Evolutionary conservation across 805 yeast species (phyloP).

Genomic region (Suhomyces prunicola): DNA sequence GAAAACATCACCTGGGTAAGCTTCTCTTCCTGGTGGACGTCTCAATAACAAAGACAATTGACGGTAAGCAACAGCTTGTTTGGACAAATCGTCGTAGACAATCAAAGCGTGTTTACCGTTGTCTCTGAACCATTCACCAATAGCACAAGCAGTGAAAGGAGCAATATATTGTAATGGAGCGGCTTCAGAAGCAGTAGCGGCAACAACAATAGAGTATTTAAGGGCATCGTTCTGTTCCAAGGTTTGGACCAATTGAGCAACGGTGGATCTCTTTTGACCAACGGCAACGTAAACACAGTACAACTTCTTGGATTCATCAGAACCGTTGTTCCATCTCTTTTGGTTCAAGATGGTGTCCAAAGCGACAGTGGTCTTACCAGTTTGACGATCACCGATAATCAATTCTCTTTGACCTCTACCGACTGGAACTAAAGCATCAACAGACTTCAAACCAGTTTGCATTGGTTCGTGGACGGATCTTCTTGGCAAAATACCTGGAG

Average conservation of each 20-base stretch:
- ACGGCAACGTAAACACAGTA: slow-evolving; percentile 99
- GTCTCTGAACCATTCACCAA: slow-evolving; percentile 99
- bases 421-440: slow-evolving; percentile 97
- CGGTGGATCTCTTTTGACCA: slow-evolving; percentile 99
- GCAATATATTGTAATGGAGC: slow-evolving; percentile 99
- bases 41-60: slow-evolving; percentile 96
- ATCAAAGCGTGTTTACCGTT: slow-evolving; percentile 97
- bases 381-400: slow-evolving; percentile 99
- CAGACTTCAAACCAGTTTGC: slow-evolving; percentile 99
- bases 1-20: slow-evolving; percentile 96
- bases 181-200: slow-evolving; percentile 99
- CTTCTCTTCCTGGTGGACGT: slow-evolving; percentile 97
- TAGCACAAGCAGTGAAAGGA: slow-evolving; percentile 99
- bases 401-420: slow-evolving; percentile 99
- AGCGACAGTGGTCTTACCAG: slow-evolving; percentile 99
- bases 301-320: slow-evolving; percentile 94
- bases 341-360: slow-evolving; percentile 97
- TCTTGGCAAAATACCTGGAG: slow-evolving; percentile 99
- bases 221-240: slow-evolving; percentile 97
- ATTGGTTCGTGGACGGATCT: slow-evolving; percentile 98
- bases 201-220: slow-evolving; percentile 96
- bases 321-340: slow-evolving; percentile 96
- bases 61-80: slow-evolving; percentile 99
- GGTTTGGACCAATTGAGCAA: slow-evolving; percentile 98
- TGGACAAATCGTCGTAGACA: slow-evolving; percentile 96